These are phyloP conservation scores for Ceratocystis ficicola DNA, from an alignment of 2,329 filamentous ascomycete species.

Conservation along the genomic window DNA sequence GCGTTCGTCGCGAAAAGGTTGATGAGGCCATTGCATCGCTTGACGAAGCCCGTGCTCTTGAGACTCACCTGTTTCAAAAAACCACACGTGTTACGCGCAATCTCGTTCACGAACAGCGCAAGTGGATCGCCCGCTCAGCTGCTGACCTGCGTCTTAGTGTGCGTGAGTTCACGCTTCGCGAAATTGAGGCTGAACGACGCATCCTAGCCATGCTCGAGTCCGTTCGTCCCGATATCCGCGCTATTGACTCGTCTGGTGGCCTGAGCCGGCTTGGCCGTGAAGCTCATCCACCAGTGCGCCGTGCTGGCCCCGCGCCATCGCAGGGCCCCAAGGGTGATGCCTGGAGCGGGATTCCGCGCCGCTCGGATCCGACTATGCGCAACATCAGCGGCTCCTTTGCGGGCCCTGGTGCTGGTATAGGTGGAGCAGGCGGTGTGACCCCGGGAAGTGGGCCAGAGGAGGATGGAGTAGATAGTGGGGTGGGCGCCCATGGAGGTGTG, in stretches of 20 bases:
- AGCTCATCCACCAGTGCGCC: slow-evolving; percentile 61
- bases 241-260: slow-evolving; percentile 83
- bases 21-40: slow-evolving; percentile 90
- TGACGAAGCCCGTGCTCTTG: slow-evolving; percentile 73
- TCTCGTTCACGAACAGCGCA: slow-evolving; percentile 73
- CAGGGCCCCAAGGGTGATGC: slow-evolving; percentile 97
- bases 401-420: slow-evolving; percentile 35
- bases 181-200: slow-evolving; percentile 90
- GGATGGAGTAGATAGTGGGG: not conserved
- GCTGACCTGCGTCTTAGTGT: slow-evolving; percentile 73
- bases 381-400: slow-evolving; percentile 59
- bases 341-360: slow-evolving; percentile 86
- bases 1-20: slow-evolving; percentile 85
- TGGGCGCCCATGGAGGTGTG: slow-evolving; percentile 33
- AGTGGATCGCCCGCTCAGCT: slow-evolving; percentile 80
- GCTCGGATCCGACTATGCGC: slow-evolving; percentile 64
- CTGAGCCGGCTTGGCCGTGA: slow-evolving; percentile 83
- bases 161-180: slow-evolving; percentile 81
- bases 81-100: slow-evolving; percentile 82
- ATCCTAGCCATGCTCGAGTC: slow-evolving; percentile 87
- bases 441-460: slow-evolving; percentile 19
- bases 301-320: slow-evolving; percentile 67
- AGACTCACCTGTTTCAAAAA: slow-evolving; percentile 71
- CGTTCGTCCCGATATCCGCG: slow-evolving; percentile 81
- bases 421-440: slow-evolving; percentile 26